phyloP scores from a whole-genome alignment of 768 basidiomycete genomes.

The Lactarius akahatsu region DNA sequence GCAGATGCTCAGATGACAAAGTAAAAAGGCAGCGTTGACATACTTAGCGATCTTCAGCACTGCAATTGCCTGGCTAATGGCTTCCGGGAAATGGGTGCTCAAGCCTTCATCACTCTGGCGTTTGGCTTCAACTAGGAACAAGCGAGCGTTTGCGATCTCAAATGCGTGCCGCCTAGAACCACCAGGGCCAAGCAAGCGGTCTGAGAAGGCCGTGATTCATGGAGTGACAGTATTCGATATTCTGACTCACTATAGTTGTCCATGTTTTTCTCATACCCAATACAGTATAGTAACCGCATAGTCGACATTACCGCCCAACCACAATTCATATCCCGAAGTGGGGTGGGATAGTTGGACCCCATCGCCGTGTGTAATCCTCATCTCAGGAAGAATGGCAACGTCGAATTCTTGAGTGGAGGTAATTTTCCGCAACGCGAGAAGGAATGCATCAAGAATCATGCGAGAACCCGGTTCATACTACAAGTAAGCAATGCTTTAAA shows the following conservation, averaged over 20 bases:
- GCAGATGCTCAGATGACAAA: neutral
- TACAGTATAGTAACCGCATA: too few relatives aligned
- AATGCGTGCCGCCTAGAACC: neutral
- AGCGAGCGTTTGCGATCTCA: neutral
- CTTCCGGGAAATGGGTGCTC: neutral
- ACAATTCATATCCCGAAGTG: neutral
- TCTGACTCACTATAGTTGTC: neutral
- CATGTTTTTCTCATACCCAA: neutral
- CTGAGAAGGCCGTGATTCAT: neutral
- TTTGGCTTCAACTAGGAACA: neutral
- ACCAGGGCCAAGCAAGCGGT: neutral
- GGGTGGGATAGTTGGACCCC: neutral
- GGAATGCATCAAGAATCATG: neutral
- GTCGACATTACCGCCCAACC: neutral
- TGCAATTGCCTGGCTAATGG: neutral
- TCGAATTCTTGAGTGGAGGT: neutral
- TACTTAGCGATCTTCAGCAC: neutral
- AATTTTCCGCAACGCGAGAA: neutral
- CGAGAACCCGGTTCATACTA: neutral
- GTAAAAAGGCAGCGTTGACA: too few relatives aligned
- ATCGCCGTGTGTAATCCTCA: neutral
- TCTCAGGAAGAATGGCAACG: neutral
- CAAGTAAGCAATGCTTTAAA: neutral
- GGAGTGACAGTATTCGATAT: neutral
- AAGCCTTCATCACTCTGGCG: neutral